Evolutionary conservation across 2,329 filamentous ascomycete genomes (phyloP).

Genomic region (Chrysosporium keratinophilum): DNA sequence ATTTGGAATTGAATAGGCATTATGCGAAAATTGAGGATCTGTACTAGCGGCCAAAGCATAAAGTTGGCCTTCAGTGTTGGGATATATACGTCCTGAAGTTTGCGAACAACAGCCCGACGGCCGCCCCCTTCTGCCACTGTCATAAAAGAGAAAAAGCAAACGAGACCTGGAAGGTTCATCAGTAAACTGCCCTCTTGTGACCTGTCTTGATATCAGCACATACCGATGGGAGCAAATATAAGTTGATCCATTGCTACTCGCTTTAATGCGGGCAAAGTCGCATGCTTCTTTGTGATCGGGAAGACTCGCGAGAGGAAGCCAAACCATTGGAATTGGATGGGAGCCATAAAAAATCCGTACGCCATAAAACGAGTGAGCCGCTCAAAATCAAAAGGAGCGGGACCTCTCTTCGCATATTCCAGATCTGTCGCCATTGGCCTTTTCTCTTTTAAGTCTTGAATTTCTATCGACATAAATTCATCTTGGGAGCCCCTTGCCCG

Average conservation of each 20-base stretch:
- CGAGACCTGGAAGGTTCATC: conserved; percentile 48
- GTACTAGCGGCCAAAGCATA: conserved; percentile 86
- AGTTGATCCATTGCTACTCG: conserved; percentile 87
- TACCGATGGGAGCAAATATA: conserved; percentile 79
- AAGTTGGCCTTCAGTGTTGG: conserved; percentile 94
- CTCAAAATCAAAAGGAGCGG: conserved; percentile 90
- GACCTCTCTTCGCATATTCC: conserved; percentile 52
- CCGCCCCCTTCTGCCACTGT: conserved; percentile 89
- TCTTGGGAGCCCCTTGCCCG: conserved; percentile 46
- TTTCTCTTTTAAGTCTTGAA: conserved; percentile 74
- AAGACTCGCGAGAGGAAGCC: conserved; percentile 71
- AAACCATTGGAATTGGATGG: conserved; percentile 94
- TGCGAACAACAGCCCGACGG: conserved; percentile 63
- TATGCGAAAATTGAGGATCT: conserved; percentile 90
- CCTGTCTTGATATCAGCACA: conserved; percentile 16
- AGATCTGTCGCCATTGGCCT: conserved; percentile 55
- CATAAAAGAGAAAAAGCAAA: conserved; percentile 90
- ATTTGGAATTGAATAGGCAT: conserved; percentile 95
- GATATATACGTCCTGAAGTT: conserved; percentile 87
- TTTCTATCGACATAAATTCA: conserved; percentile 72
- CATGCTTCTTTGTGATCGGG: conserved; percentile 67
- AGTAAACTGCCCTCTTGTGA: neutral
- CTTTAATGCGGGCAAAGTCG: conserved; percentile 71
- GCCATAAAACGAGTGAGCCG: conserved; percentile 90
- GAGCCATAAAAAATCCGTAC: conserved; percentile 94